Conservation (phyloP, 176 grass and related monocot species). For the maize (Zea mays) region DNA sequence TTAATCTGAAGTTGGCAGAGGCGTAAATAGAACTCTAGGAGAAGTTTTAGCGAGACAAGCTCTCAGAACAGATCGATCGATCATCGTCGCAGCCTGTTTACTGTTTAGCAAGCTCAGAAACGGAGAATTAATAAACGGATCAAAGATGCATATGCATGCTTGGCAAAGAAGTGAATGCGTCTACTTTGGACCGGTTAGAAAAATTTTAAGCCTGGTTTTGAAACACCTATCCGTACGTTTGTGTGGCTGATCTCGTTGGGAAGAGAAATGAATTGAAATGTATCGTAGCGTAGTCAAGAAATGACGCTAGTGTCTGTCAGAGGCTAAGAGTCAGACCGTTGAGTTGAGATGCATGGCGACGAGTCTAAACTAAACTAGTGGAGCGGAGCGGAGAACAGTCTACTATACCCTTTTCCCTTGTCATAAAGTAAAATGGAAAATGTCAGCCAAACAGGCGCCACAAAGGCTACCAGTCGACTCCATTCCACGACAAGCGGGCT, state of each 20-base stretch:
- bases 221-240: background rate
- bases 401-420: too few species aligned
- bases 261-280: background rate
- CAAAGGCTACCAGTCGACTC: conserved; percentile 9
- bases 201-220: background rate
- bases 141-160: too few species aligned
- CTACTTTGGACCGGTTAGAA: background rate
- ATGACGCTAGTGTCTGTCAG: background rate
- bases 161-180: too few species aligned
- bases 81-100: too few species aligned
- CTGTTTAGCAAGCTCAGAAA: too few species aligned
- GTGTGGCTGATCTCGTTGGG: background rate
- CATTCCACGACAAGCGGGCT: background rate
- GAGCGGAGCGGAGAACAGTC: background rate
- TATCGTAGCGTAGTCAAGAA: background rate
- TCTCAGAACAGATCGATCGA: too few species aligned
- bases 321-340: background rate
- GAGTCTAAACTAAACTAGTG: conserved; percentile 1
- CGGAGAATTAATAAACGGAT: too few species aligned
- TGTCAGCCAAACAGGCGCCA: background rate
- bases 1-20: too few species aligned
- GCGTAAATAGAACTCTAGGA: too few species aligned
- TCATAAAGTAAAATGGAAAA: too few species aligned
- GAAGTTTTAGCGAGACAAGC: too few species aligned
- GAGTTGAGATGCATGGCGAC: background rate